Conservation (phyloP, 1,284 basidiomycete genomes). For the Somion occarium region DNA sequence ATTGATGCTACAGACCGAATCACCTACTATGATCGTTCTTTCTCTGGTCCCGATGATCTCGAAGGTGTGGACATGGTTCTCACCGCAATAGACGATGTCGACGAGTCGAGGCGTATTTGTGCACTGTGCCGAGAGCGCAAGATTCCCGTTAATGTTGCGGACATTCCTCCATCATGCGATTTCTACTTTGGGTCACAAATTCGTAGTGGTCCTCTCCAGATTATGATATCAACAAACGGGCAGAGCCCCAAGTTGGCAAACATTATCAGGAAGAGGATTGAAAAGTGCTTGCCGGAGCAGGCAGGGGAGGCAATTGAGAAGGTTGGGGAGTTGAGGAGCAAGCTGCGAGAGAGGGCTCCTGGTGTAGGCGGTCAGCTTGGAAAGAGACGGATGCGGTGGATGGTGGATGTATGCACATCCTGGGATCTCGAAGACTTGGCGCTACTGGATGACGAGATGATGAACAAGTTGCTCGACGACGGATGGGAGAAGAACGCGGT, state of each 20-base stretch:
- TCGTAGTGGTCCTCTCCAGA: constrained; percentile 86
- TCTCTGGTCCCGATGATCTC: constrained; percentile 54
- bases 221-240: constrained; percentile 96
- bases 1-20: constrained; percentile 50
- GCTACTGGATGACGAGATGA: constrained; percentile 55
- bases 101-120: constrained; percentile 69
- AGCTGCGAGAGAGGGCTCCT: constrained; percentile 69
- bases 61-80: constrained; percentile 84
- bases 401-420: constrained; percentile 83
- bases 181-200: constrained; percentile 98
- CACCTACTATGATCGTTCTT: constrained; percentile 68
- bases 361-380: constrained; percentile 74
- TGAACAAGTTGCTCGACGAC: constrained; percentile 55
- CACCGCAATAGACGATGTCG: constrained; percentile 88
- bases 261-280: constrained; percentile 72
- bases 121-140: constrained; percentile 61
- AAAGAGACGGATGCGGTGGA: constrained; percentile 89
- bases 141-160: constrained; percentile 94
- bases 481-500: constrained; percentile 64
- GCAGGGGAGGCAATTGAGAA: constrained; percentile 80
- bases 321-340: constrained; percentile 69
- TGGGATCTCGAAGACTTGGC: constrained; percentile 82
- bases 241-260: constrained; percentile 90
- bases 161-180: constrained; percentile 93
- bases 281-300: constrained; percentile 62